Conservation (phyloP, 1,139 yeast genomes). For the Hansenula lynferdii region DNA sequence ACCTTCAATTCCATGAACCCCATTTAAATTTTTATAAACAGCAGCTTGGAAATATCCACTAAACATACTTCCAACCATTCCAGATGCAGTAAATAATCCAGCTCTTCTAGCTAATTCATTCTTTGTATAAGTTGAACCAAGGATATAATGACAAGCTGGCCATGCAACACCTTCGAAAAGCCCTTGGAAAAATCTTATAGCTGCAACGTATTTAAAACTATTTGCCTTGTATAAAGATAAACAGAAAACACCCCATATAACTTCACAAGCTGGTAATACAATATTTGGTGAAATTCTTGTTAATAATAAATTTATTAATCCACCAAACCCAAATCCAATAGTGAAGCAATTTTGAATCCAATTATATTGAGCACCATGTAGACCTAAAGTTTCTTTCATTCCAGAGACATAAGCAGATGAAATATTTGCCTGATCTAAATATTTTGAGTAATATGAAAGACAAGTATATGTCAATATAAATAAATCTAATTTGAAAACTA, state of each 20-base stretch:
- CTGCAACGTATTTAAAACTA: slow-evolving; percentile 39
- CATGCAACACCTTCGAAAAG: slow-evolving; percentile 54
- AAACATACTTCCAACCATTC: slow-evolving; percentile 50
- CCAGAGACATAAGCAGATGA: slow-evolving; percentile 31
- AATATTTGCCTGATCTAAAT: slow-evolving; percentile 27
- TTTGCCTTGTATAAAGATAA: slow-evolving; percentile 36
- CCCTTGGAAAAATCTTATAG: slow-evolving; percentile 51
- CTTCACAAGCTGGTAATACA: neutral
- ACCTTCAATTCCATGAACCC: slow-evolving; percentile 43
- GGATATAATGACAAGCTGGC: slow-evolving; percentile 49
- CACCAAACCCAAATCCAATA: slow-evolving; percentile 24
- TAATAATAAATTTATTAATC: slow-evolving; percentile 17
- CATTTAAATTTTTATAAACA: slow-evolving; percentile 39
- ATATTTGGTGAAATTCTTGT: neutral
- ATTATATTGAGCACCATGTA: slow-evolving; percentile 23
- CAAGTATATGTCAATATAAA: slow-evolving; percentile 32
- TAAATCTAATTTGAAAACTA: slow-evolving; percentile 35
- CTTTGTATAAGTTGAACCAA: slow-evolving; percentile 54
- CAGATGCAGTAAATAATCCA: slow-evolving; percentile 52
- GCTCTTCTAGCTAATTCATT: slow-evolving; percentile 53
- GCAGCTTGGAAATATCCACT: slow-evolving; percentile 59
- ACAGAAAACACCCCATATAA: slow-evolving; percentile 24
- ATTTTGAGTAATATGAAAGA: slow-evolving; percentile 23
- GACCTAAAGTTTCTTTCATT: slow-evolving; percentile 26
- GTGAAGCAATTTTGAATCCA: slow-evolving; percentile 20